phyloP scores from a whole-genome alignment of 2,329 filamentous ascomycete genomes.

The Cladosporium sp. region DNA sequence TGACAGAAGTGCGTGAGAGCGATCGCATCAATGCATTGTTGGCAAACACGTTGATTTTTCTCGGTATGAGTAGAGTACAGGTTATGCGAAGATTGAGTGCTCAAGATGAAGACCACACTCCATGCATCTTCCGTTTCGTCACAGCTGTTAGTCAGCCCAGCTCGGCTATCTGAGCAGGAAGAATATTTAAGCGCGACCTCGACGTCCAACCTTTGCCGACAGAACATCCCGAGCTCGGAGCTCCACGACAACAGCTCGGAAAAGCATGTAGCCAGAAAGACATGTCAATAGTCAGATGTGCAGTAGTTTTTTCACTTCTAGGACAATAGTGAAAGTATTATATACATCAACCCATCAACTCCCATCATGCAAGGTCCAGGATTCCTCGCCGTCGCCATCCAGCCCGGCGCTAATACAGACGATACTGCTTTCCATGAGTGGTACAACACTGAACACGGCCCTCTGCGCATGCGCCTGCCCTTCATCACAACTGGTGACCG shows the following conservation, averaged over 20 bases:
- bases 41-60: neutral
- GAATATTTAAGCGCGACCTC: constrained; percentile 3
- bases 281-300: neutral
- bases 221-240: constrained; percentile 11
- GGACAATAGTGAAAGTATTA: neutral
- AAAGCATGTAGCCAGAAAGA: constrained; percentile 5
- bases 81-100: neutral
- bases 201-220: neutral
- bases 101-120: neutral
- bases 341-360: neutral
- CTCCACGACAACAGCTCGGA: constrained; percentile 15
- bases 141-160: neutral
- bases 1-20: neutral
- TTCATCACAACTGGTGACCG: constrained; percentile 77
- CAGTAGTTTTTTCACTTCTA: neutral
- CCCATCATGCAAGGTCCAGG: constrained; percentile 53
- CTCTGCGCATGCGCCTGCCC: constrained; percentile 72
- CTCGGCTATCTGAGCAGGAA: neutral
- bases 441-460: constrained; percentile 94
- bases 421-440: constrained; percentile 79
- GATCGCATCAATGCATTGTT: neutral
- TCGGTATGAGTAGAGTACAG: neutral
- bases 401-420: constrained; percentile 67
- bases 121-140: neutral
- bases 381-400: constrained; percentile 84